phyloP scores from a whole-genome alignment of 2,329 filamentous ascomycete genomes.

The Ophiosphaerella herpotricha region DNA sequence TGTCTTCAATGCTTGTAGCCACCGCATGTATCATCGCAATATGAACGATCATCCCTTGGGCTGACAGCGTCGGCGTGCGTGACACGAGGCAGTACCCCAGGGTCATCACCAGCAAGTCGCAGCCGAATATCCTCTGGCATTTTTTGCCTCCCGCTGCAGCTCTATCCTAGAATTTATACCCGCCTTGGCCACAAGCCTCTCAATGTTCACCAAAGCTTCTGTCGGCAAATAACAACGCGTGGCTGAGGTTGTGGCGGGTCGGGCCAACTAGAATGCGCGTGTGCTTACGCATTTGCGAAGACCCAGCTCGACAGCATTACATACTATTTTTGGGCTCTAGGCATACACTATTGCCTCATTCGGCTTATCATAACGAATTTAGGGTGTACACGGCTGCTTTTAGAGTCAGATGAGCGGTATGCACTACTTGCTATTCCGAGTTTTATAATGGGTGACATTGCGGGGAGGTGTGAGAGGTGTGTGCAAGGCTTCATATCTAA shows the following conservation, averaged over 20 bases:
- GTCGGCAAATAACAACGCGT: not conserved
- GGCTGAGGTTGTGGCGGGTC: not conserved
- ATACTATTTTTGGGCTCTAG: constrained; percentile 18
- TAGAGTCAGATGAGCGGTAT: constrained; percentile 20
- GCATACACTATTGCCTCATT: constrained; percentile 11
- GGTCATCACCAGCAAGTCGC: not conserved
- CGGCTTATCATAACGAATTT: constrained; percentile 8
- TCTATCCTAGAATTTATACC: not conserved
- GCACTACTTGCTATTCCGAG: constrained; percentile 21
- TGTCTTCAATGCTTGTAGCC: too few relatives aligned
- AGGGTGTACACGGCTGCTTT: constrained; percentile 2
- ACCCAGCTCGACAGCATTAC: constrained; percentile 10
- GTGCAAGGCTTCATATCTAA: not conserved
- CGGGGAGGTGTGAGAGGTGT: constrained; percentile 1
- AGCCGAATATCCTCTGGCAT: not conserved
- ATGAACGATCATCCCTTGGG: too few relatives aligned
- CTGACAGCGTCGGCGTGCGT: too few relatives aligned
- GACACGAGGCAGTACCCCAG: not conserved
- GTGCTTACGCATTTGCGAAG: constrained; percentile 14
- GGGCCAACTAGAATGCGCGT: not conserved
- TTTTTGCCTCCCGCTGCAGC: not conserved
- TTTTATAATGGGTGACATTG: not conserved
- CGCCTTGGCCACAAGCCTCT: not conserved
- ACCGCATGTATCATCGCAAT: not conserved
- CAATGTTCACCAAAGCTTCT: not conserved